phyloP scores from a whole-genome alignment of 2,329 filamentous ascomycete genomes.

The Phaeosphaeria sp. region DNA sequence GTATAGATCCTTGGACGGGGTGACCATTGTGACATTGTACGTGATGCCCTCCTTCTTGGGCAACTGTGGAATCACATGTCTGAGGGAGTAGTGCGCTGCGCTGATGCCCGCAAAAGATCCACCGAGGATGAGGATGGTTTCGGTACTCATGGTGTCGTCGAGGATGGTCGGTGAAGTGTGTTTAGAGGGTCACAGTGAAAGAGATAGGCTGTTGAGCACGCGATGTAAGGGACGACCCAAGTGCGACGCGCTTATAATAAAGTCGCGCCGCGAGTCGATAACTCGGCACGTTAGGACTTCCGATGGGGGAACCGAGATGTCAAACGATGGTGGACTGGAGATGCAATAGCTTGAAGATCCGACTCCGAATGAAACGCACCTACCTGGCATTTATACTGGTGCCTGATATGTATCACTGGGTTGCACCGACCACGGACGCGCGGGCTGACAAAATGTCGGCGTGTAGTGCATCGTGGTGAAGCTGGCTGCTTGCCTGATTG shows the following conservation, averaged over 20 bases:
- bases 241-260: conserved; percentile 16
- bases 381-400: not conserved
- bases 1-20: conserved; percentile 62
- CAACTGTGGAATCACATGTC: conserved; percentile 44
- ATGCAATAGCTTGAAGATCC: not conserved
- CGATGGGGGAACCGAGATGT: conserved; percentile 24
- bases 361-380: not conserved
- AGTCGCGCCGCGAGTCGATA: conserved; percentile 15
- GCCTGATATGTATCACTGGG: not conserved
- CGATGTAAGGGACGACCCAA: conserved; percentile 7
- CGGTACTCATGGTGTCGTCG: conserved; percentile 35
- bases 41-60: conserved; percentile 43
- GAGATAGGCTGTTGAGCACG: conserved; percentile 6
- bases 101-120: conserved; percentile 45
- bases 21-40: conserved; percentile 64
- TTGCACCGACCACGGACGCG: not conserved
- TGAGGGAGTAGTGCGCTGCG: conserved; percentile 46
- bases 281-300: conserved; percentile 14
- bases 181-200: not conserved
- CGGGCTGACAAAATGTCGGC: not conserved
- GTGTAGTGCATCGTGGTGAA: not conserved
- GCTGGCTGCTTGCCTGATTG: not conserved
- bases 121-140: conserved; percentile 47
- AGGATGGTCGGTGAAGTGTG: conserved; percentile 5
- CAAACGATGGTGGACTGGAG: not conserved